Conservation (phyloP, 2,329 filamentous ascomycete species). For the Cercospora citrullina region DNA sequence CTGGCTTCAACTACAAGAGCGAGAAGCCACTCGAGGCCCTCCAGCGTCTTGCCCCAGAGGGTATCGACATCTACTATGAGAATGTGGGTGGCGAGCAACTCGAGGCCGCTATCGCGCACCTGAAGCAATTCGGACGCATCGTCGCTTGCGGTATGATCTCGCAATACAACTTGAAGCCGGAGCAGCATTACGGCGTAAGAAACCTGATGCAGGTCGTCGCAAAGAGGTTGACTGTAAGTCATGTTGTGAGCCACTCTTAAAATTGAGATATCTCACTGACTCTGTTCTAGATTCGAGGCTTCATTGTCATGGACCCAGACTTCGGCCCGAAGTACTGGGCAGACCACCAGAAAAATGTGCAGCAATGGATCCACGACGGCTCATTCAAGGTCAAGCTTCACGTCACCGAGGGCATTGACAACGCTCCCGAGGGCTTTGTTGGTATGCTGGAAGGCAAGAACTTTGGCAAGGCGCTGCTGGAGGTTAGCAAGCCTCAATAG, state of each 20-base stretch:
- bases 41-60: slow-evolving; percentile 68
- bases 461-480: slow-evolving; percentile 81
- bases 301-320: slow-evolving; percentile 65
- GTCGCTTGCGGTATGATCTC: slow-evolving; percentile 66
- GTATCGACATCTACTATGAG: slow-evolving; percentile 82
- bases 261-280: not conserved
- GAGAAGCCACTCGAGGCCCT: slow-evolving; percentile 70
- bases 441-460: slow-evolving; percentile 77
- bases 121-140: slow-evolving; percentile 70
- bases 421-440: slow-evolving; percentile 70
- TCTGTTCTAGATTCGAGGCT: slow-evolving; percentile 61
- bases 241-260: not conserved
- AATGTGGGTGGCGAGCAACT: slow-evolving; percentile 72
- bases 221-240: slow-evolving; percentile 59
- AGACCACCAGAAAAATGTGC: slow-evolving; percentile 74
- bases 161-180: slow-evolving; percentile 66
- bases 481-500: slow-evolving; percentile 48
- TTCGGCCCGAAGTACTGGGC: slow-evolving; percentile 66
- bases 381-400: slow-evolving; percentile 69
- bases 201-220: slow-evolving; percentile 65
- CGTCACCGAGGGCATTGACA: slow-evolving; percentile 74
- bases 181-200: slow-evolving; percentile 64
- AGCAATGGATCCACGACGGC: slow-evolving; percentile 74
- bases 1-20: slow-evolving; percentile 86
- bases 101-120: slow-evolving; percentile 63